A percentile compares a stretch with the other conserved stretches of the same genome.
Conservation (phyloP, 148 eudicot species). For the Cornus florida region DNA sequence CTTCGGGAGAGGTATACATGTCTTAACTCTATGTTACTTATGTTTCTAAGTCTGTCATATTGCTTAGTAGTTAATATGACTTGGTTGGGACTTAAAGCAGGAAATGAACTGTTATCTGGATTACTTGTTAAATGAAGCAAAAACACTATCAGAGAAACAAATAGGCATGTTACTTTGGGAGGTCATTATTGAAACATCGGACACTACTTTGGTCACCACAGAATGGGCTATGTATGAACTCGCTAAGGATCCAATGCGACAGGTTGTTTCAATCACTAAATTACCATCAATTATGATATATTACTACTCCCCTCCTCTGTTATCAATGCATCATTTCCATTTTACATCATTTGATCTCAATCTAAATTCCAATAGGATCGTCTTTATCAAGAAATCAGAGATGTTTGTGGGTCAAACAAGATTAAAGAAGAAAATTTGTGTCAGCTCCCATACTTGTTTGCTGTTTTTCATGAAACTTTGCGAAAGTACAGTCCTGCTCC, state of each 20-base stretch:
- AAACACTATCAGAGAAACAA: conserved; percentile 55
- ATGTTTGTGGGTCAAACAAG: conserved; percentile 61
- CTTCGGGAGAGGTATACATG: conserved; percentile 41
- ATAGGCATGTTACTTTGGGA: conserved; percentile 80
- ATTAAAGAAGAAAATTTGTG: conserved; percentile 70
- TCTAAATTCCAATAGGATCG: conserved; percentile 37
- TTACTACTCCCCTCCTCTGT: no score
- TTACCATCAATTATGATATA: no score
- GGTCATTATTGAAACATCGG: conserved; percentile 72
- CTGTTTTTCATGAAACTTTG: conserved; percentile 83
- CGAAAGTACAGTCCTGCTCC: conserved; percentile 79
- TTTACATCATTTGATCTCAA: neutral
- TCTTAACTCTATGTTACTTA: no score
- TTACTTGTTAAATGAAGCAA: conserved; percentile 55
- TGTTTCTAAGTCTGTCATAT: neutral
- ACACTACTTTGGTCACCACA: conserved; percentile 65
- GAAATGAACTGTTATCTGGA: conserved; percentile 54
- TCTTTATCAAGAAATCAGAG: conserved; percentile 50
- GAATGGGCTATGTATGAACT: conserved; percentile 98
- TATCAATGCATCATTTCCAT: neutral
- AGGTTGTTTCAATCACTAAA: conserved; percentile 37
- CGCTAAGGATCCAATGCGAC: conserved; percentile 60
- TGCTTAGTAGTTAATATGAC: neutral
- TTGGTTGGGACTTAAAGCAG: conserved; percentile 29
- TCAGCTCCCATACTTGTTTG: conserved; percentile 63